Evolutionary conservation across 148 eudicot species (phyloP), one percentile per base, ranked within the genome.

Genomic region (Oxyria digyna): DNA sequence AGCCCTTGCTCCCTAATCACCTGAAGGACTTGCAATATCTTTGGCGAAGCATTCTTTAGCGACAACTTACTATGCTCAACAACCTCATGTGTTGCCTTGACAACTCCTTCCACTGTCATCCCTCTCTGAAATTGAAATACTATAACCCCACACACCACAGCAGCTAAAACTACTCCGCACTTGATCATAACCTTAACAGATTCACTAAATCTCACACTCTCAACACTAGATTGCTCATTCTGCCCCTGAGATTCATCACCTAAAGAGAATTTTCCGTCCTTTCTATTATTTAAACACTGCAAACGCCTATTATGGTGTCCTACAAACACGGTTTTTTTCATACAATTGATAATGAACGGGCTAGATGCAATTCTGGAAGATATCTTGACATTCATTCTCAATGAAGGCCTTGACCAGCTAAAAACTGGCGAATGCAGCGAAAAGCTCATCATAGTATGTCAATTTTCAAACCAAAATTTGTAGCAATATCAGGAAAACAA

Each of bases 1-100:
- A 94, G 81, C 20, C 98, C 98, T 37, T 94, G 98, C 77, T 88
- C 90, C 71, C 78, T 86, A 27, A 94, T 80, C 40, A 94, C 85
- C 65, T 12, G 71, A 54, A 94, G 83, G 75, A 90, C 89, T 78
- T 86, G 91, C 82, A 79, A 73, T 54, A 87, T 81, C 79, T 86
- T 94, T 0, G 98, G 97, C 97, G 91, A 88, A 21, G 74, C 81
- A 67, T 77, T 79, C 74, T 75, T 85, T 77, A 82, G 59, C 66
- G 78, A 78, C 78, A 83, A 68, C 64, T 72, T 64, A 26, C 81
- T 75, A 78, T 77, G 79, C 78, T 70, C 87, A 55, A 85, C 40
- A 62, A 83, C 77, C 33, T 75, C 87, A 80, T 76, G 74, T 4
- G 87, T 83, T n/a, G 77, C 83, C 79, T 73, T 79, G 18, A 76